Conservation (phyloP, 306 rosid species). For the Ammopiptanthus mongolicus region DNA sequence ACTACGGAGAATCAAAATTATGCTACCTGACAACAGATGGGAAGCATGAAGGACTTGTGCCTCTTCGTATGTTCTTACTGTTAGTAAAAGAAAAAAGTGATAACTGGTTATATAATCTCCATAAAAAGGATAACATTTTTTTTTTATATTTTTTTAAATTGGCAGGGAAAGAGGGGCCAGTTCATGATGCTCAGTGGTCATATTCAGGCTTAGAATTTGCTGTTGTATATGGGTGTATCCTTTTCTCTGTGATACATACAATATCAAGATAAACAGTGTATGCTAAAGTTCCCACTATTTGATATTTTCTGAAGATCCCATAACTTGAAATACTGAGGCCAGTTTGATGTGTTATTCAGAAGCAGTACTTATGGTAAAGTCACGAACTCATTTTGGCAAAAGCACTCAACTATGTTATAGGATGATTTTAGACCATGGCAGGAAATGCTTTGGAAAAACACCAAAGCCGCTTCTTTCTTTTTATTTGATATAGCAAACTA, state of each 20-base stretch:
- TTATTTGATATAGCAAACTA: background rate
- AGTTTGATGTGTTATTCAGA: background rate
- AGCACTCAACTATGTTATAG: background rate
- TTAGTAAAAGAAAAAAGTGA: background rate
- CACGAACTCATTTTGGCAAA: background rate
- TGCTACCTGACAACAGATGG: slow-evolving; percentile 89
- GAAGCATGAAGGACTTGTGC: slow-evolving; percentile 74
- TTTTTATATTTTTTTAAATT: slow-evolving; percentile 14
- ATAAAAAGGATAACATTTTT: slow-evolving; percentile 7
- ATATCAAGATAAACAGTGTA: background rate
- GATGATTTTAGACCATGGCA: slow-evolving; percentile 15
- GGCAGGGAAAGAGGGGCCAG: slow-evolving; percentile 97
- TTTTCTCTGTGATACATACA: slow-evolving; percentile 20
- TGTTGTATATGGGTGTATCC: slow-evolving; percentile 98
- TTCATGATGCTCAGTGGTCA: slow-evolving; percentile 97
- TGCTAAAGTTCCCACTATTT: background rate
- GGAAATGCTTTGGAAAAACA: slow-evolving; percentile 1
- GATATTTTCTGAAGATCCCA: slow-evolving; percentile 6
- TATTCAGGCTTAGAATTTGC: slow-evolving; percentile 75
- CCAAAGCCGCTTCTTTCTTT: background rate
- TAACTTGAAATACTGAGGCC: background rate
- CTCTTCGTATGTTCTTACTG: slow-evolving; percentile 68
- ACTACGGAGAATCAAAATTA: slow-evolving; percentile 88
- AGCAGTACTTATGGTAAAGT: background rate
- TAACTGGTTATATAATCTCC: slow-evolving; percentile 7